Evolutionary conservation across 257 asterid species (phyloP), one percentile per base, ranked within the genome.

Genomic region (Scutellaria minor): DNA sequence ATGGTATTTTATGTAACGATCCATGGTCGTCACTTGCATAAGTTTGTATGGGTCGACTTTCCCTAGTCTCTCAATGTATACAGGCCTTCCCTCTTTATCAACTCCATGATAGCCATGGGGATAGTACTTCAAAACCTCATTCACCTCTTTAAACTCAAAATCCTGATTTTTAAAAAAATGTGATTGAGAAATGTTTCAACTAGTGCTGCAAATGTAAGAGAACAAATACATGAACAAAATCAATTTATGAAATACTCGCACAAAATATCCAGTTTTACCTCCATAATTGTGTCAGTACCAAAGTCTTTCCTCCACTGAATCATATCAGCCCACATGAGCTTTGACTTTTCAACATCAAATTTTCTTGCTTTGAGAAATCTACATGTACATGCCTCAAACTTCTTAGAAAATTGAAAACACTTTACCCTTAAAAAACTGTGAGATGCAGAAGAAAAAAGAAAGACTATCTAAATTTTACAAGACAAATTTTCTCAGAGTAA

Each of bases 311-410:
- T 88, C 97, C 97, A 90, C 71, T 82, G 90, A 61, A 88, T 71
- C 97, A 88, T 90, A 87, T 90, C 97, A 70, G 90, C 93, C 97
- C 96, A 90, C 97, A 90, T 90, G 70, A 76, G 88, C 77, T 87
- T 90, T 14, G 97, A 75, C 79, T 83, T 90, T 76, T 90, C 96
- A 73, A 87, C 74, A 68, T 90, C 97, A 70, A 88, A 89, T 77
- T 87, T 90, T 75, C 97, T 85, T 75, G 97, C 97, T 74, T 85
- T 90, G 84, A 90, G 42, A 82, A 90, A 88, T 82, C 97, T 90
- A 85, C 66, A 82, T 37, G 62, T 62, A 78, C 44, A 31, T 59
- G 46, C 64, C 64, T 55, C 60, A 55, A 31, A 71, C 20, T 51
- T 63, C 64, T 75, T 52, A 75, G 35, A 64, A 57, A 37, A 41